Base-by-base conservation (phyloP, 192 early-diverging fungal genomes). In the Coemansia erecta region DNA sequence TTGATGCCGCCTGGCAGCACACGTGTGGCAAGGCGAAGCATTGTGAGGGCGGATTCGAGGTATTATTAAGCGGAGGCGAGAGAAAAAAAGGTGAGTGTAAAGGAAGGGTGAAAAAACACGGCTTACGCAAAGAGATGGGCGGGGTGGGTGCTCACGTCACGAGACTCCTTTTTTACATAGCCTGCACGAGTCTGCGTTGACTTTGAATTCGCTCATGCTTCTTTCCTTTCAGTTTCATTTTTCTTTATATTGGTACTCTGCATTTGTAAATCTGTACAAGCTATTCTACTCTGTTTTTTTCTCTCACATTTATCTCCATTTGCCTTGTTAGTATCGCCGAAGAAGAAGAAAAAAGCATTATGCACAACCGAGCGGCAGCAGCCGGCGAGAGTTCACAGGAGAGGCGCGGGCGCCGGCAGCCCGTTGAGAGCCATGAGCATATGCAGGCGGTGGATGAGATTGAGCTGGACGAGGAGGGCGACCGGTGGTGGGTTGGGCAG, bases 1-100 rank as follows among this genome's bases (percentile, higher is more conserved):
- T 18, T 17, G 2, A 2, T 9, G 52, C 52, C 19, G 33, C 52
- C n/a, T 26, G 52, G 18, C 17, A 53, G 52, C 12, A 33, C 28
- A 40, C 52, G 35, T 17, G 35, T 18, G 18, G 52, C 24, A 53
- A 53, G 28, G 33, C 52, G 28, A 15, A 53, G 52, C 52, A 53
- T 53, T 37, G 26, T 21, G n/a, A 45, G 8, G 35, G 35, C n/a
- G 3, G 8, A 45, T 28, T 50, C 44, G 44, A 28, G 24, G 11
- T 24, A 50, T 50, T 50, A 45, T 21, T 13, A 50, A 50, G 23
- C 12, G 4, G n/a, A n/a, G n/a, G n/a, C n/a, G n/a, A n/a, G n/a
- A n/a, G n/a, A n/a, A n/a, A 40, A 40, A 40, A 7, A 40, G 13
- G 7, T 40, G 39, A 40, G 13, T 40, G 39, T 7, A 40, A 13